phyloP scores from a whole-genome alignment of 495 filamentous ascomycete species.

The Penicillium bialowiezense region DNA sequence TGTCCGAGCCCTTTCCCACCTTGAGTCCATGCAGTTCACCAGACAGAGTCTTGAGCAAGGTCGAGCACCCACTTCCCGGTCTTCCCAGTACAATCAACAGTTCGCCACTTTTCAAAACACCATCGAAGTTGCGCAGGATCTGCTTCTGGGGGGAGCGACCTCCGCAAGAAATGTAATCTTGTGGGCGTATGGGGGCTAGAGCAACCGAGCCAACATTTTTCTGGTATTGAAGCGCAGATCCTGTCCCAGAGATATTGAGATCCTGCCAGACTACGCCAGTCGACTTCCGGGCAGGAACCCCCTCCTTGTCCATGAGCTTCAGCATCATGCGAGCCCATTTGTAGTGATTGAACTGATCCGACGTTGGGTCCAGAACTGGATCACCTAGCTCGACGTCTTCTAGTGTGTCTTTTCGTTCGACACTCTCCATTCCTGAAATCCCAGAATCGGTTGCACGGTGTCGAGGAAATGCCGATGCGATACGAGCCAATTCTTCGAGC shows the following conservation, averaged over 20 bases:
- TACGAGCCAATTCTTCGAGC: slow-evolving; percentile 33
- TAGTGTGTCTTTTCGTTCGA: slow-evolving; percentile 43
- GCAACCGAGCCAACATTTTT: slow-evolving; percentile 51
- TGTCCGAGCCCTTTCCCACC: slow-evolving; percentile 37
- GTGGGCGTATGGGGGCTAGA: slow-evolving; percentile 45
- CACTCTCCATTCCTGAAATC: slow-evolving; percentile 16
- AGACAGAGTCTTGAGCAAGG: slow-evolving; percentile 39
- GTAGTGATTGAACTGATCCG: slow-evolving; percentile 55
- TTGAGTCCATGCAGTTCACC: slow-evolving; percentile 39
- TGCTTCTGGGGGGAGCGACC: slow-evolving; percentile 31
- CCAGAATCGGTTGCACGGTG: slow-evolving; percentile 24
- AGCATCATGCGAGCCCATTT: slow-evolving; percentile 55
- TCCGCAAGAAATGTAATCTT: slow-evolving; percentile 39
- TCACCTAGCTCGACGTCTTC: slow-evolving; percentile 43
- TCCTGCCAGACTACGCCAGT: slow-evolving; percentile 50
- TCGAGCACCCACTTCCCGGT: slow-evolving; percentile 46
- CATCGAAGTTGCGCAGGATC: slow-evolving; percentile 42
- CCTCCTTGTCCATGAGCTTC: slow-evolving; percentile 41
- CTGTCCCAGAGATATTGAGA: slow-evolving; percentile 53
- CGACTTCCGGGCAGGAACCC: slow-evolving; percentile 33
- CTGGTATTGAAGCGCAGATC: slow-evolving; percentile 54
- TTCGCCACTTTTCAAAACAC: slow-evolving; percentile 37
- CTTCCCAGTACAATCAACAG: slow-evolving; percentile 41
- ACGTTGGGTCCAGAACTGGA: slow-evolving; percentile 54
- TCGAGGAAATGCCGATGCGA: slow-evolving; percentile 37